A percentile compares a stretch with the other conserved stretches of the same genome.
Conservation (phyloP, 2,329 filamentous ascomycete species). For the Fusarium stilboides region DNA sequence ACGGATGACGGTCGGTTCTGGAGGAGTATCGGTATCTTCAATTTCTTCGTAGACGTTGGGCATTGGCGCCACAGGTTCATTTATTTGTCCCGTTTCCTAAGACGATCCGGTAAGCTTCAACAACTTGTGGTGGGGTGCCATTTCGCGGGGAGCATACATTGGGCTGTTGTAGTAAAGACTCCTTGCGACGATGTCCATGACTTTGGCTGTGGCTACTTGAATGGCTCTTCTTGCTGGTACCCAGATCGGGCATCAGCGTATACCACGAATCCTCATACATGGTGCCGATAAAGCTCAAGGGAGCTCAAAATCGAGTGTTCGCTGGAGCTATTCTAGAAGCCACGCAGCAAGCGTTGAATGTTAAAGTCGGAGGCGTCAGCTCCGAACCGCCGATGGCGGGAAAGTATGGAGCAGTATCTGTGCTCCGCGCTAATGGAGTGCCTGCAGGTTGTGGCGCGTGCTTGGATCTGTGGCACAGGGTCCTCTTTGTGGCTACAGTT, state of each 20-base stretch:
- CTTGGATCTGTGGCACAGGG: slow-evolving; percentile 28
- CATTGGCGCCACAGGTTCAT: slow-evolving; percentile 69
- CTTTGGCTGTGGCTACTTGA: slow-evolving; percentile 60
- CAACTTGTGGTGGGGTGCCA: slow-evolving; percentile 32
- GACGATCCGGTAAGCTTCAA: slow-evolving; percentile 46
- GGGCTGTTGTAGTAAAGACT: slow-evolving; percentile 78
- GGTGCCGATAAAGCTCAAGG: slow-evolving; percentile 45
- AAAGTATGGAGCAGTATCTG: slow-evolving; percentile 29
- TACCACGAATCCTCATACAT: slow-evolving; percentile 93
- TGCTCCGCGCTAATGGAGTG: slow-evolving; percentile 29
- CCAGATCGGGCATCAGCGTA: slow-evolving; percentile 77
- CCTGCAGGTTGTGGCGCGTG: slow-evolving; percentile 37
- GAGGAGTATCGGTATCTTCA: slow-evolving; percentile 71
- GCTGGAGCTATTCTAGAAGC: slow-evolving; percentile 48
- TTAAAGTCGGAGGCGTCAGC: slow-evolving; percentile 48
- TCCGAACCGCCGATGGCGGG: slow-evolving; percentile 52
- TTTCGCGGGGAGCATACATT: slow-evolving; percentile 61
- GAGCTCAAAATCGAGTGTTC: slow-evolving; percentile 37
- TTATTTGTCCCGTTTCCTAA: slow-evolving; percentile 68
- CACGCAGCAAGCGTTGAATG: slow-evolving; percentile 50
- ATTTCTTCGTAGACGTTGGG: slow-evolving; percentile 71
- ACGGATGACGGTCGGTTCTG: slow-evolving; percentile 74
- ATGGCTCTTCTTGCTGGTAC: slow-evolving; percentile 66
- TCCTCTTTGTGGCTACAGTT: slow-evolving; percentile 5
- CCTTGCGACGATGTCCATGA: slow-evolving; percentile 74